Base-by-base conservation (phyloP, 495 filamentous ascomycete species). In the Tuber brumale region DNA sequence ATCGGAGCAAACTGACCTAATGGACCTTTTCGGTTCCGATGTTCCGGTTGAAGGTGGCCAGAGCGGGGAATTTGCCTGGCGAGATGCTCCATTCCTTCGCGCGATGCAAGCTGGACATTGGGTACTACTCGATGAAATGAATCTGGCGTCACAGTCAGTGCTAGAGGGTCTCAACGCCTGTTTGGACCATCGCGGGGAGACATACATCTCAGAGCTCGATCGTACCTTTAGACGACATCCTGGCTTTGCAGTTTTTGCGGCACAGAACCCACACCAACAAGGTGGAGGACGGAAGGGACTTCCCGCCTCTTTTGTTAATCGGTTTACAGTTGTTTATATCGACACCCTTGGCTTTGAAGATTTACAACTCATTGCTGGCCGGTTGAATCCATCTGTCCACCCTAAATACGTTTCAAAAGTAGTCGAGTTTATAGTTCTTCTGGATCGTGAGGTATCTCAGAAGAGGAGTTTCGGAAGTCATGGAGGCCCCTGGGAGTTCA, bases 41-140 rank as follows among this genome's bases (percentile, higher is more conserved):
- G 93, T 97, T 3, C 96, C 96, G 2, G 89, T 97, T 18, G 95
- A 97, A 84, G 95, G 94, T 61, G 93, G 90, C 0, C 89, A 92
- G 80, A 90, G 92, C 31, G 95, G 96, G 3, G 90, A 92, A 73
- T 99, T 99, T 78, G 89, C 90, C 8, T 99, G 96, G 96, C 89
- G 94, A 76, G 94, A 98, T 84, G 96, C 94, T 21, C 94, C 96
- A 1, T 99, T 98, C 82, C 85, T 99, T 46, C 91, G 91, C 83
- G 96, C 96, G 14, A 98, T 99, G 95, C 94, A 96, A 83, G 90
- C 89, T 70, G 96, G 96, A 19, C 90, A 94, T 77, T 99, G 96
- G 96, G 95, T 98, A 12, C 85, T 99, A 14, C 86, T 99, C 1
- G 96, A 99, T 84, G 96, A 99, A 86, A 97, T 99, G 96, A 99